Percentiles rank a stretch among this genome's conserved stretches.
Conservation (phyloP, 495 filamentous ascomycete species). For the Polyplosphaeria fusca region DNA sequence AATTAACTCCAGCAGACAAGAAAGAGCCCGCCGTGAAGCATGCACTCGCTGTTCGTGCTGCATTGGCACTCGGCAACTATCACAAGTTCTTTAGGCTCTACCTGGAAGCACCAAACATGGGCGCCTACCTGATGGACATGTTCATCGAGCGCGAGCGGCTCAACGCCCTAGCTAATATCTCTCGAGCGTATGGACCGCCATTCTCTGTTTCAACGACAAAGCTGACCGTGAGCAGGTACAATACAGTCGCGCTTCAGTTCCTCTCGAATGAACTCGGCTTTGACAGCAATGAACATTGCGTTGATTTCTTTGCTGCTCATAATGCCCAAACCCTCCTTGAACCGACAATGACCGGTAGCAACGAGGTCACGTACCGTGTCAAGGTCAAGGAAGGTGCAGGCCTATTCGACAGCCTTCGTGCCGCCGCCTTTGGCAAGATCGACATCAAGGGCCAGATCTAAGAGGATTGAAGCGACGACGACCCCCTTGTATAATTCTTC, state of each 20-base stretch:
- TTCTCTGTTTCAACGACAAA: conserved; percentile 32
- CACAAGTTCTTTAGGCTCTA: conserved; percentile 96
- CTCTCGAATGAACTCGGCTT: conserved; percentile 95
- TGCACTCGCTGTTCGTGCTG: conserved; percentile 85
- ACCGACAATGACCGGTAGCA: conserved; percentile 61
- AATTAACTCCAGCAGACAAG: conserved; percentile 97
- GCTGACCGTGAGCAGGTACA: conserved; percentile 64
- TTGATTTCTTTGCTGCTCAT: conserved; percentile 80
- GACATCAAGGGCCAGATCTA: conserved; percentile 86
- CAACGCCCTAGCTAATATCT: conserved; percentile 82
- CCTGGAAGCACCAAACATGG: conserved; percentile 93
- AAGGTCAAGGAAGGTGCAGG: conserved; percentile 34
- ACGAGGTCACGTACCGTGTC: conserved; percentile 1
- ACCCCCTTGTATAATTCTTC: neutral
- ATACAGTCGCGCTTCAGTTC: conserved; percentile 83
- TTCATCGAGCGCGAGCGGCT: conserved; percentile 92
- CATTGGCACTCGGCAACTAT: conserved; percentile 90
- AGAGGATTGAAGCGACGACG: neutral
- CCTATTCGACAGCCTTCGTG: conserved; percentile 67
- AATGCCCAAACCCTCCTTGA: conserved; percentile 71
- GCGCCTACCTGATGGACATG: conserved; percentile 98
- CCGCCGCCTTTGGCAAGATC: conserved; percentile 73
- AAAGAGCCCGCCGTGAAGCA: conserved; percentile 78
- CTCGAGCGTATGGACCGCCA: conserved; percentile 77
- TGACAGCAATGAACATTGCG: conserved; percentile 84